Conservation (phyloP, 257 asterid genomes). For the Penstemon davidsonii region DNA sequence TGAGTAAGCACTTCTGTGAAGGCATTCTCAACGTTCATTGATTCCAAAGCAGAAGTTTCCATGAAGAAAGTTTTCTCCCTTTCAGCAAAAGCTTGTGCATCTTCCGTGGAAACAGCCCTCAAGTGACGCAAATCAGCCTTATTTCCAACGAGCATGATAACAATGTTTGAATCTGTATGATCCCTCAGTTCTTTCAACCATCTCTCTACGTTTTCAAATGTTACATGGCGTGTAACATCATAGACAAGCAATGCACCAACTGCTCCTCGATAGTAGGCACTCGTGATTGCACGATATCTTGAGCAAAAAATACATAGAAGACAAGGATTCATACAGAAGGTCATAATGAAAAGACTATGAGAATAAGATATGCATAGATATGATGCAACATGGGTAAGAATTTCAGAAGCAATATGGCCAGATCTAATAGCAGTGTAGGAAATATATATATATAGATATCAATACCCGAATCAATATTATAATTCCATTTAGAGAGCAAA, state of each 20-base stretch:
- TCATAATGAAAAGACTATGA: not conserved
- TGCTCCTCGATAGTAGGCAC: constrained; percentile 80
- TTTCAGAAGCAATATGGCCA: not conserved
- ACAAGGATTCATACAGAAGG: not conserved
- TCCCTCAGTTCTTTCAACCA: constrained; percentile 74
- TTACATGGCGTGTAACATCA: constrained; percentile 71
- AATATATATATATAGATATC: not conserved
- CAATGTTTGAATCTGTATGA: constrained; percentile 67
- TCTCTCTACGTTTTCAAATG: constrained; percentile 74
- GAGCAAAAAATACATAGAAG: constrained; percentile 11
- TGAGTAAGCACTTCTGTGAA: constrained; percentile 72
- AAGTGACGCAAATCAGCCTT: constrained; percentile 73
- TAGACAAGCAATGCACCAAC: constrained; percentile 72
- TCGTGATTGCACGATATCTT: constrained; percentile 77
- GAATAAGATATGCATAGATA: not conserved
- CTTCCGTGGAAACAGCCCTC: constrained; percentile 69
- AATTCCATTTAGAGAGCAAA: not conserved
- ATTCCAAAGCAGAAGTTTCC: constrained; percentile 79
- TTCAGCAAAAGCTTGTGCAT: constrained; percentile 62
- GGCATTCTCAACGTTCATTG: constrained; percentile 70
- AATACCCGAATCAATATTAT: not conserved
- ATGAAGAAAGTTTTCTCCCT: constrained; percentile 56
- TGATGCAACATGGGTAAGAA: not conserved
- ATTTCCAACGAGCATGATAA: constrained; percentile 71
- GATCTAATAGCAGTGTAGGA: not conserved